These are phyloP conservation scores for Rubia balearica DNA, from an alignment of 305 asterid genomes.

Conservation along the genomic window DNA sequence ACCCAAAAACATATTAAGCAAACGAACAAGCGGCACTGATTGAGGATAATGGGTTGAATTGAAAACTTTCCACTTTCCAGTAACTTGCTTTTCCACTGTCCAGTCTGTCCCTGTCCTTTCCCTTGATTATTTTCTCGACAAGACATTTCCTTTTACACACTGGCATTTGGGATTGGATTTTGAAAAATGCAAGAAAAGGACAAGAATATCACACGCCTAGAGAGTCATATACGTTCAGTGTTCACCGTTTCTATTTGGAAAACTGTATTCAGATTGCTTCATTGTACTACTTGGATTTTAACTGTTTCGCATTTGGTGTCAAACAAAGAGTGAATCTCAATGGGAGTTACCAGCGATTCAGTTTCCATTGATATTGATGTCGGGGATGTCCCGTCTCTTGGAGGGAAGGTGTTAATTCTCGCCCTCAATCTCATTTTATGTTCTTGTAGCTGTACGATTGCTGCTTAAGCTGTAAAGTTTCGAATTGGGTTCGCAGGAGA, in stretches of 20 bases:
- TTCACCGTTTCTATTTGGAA: constrained; percentile 3
- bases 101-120: neutral
- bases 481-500: constrained; percentile 23
- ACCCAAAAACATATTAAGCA: neutral
- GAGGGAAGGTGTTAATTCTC: constrained; percentile 18
- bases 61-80: neutral
- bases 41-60: neutral
- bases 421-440: constrained; percentile 4
- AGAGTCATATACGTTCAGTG: neutral
- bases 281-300: constrained; percentile 4
- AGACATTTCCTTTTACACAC: neutral
- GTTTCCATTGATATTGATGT: constrained; percentile 18
- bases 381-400: constrained; percentile 4
- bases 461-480: neutral
- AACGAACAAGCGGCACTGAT: neutral
- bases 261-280: neutral
- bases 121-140: neutral
- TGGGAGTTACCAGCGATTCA: constrained; percentile 14
- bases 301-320: neutral
- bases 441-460: neutral
- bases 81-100: neutral
- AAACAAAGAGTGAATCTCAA: constrained; percentile 5
- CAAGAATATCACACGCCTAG: neutral
- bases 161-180: neutral
- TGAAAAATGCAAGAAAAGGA: neutral